These are phyloP conservation scores for Heteromeles arbutifolia DNA, from an alignment of 306 rosid species.

Conservation along the genomic window DNA sequence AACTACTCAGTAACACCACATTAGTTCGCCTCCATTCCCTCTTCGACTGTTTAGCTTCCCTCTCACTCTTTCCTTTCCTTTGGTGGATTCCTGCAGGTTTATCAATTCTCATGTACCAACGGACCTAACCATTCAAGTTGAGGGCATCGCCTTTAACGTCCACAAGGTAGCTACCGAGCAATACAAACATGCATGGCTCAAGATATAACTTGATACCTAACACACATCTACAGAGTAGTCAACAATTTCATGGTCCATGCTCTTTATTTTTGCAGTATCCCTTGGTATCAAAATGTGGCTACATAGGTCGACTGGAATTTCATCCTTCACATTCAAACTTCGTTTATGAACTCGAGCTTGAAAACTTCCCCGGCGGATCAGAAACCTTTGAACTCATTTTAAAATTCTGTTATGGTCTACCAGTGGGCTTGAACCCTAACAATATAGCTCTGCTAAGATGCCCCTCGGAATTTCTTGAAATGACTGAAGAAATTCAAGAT, in stretches of 20 bases:
- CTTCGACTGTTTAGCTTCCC: neutral
- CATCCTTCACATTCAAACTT: conserved; percentile 49
- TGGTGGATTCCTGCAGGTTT: conserved; percentile 50
- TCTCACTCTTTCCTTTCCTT: neutral
- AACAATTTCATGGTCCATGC: conserved; percentile 8
- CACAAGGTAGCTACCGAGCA: conserved; percentile 66
- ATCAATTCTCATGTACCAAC: conserved; percentile 75
- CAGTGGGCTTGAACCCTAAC: conserved; percentile 57
- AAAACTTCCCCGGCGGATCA: conserved; percentile 80
- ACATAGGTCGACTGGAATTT: conserved; percentile 50
- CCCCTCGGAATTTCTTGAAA: conserved; percentile 83
- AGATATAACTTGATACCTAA: neutral
- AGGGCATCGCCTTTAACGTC: conserved; percentile 59
- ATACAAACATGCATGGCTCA: conserved; percentile 7
- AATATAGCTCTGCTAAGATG: conserved; percentile 83
- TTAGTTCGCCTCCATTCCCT: neutral
- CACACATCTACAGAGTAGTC: neutral
- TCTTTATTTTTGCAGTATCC: conserved; percentile 62
- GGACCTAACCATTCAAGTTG: conserved; percentile 64
- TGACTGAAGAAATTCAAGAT: conserved; percentile 84
- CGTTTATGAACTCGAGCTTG: conserved; percentile 51
- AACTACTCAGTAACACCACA: neutral
- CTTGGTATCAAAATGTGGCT: conserved; percentile 77
- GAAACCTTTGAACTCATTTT: conserved; percentile 63
- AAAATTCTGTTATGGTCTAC: conserved; percentile 85